Base-by-base conservation (phyloP, 352 stramenopile species). In the Pythium chondricola region DNA sequence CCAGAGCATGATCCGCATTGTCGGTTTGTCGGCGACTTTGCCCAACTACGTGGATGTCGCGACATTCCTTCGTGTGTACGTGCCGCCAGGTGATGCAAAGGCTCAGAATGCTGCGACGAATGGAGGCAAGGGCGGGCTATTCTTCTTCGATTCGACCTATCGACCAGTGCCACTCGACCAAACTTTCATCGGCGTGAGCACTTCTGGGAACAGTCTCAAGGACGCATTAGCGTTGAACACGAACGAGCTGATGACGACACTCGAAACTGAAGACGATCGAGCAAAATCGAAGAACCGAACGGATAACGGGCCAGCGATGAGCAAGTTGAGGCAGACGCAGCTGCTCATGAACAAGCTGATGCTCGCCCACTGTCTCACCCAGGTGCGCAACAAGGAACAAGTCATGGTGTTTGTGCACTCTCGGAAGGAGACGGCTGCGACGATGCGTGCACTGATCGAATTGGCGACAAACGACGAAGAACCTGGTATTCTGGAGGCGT, bases 341-440 rank as follows among this genome's bases (percentile, higher is more conserved):
- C 36, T 86, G 43, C 78, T 88, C 58, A 91, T 95, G 81, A 91
- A 93, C 65, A 88, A 96, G 54, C 61, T 95, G 16, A 69, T 77
- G 17, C 71, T 84, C 8, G 65, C 69, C 1, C 80, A 90, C 40
- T 91, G 82, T 33, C 41, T 91, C 16, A 64, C 71, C 35, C 79
- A 88, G 30, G 68, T 90, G 0, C 56, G 72, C 32, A 64, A 77
- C 30, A 69, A 75, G 11, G 71, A 95, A 54, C 83, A 95, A 50
- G 80, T 98, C 3, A 99, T 99, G 97, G 94, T 99, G 8, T 99
- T 99, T 76, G 97, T 99, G 7, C 97, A 99, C 68, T 98, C 90
- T 14, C 88, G 97, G 27, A 99, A 99, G 60, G 97, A 98, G 43
- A 99, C 97, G 0, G 84, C 91, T 18, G 84, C 85, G 27, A 99